phyloP scores from a whole-genome alignment of 2,329 filamentous ascomycete species.

The Diaporthe ampelina region DNA sequence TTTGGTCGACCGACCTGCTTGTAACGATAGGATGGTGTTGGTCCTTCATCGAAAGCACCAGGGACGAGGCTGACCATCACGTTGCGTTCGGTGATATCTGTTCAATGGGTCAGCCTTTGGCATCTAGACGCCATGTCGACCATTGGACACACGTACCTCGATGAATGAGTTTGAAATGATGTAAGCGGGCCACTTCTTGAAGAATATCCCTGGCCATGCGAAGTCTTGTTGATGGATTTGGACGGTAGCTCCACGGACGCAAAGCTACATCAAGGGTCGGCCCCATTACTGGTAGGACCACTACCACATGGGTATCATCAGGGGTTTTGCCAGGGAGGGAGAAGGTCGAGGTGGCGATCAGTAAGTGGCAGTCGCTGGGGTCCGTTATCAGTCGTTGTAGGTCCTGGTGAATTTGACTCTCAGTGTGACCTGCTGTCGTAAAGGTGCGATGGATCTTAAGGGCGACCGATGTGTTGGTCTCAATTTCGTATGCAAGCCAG shows the following conservation, averaged over 20 bases:
- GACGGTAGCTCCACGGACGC: neutral
- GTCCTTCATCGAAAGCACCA: constrained; percentile 2
- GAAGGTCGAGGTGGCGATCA: neutral
- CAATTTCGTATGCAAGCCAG: constrained; percentile 12
- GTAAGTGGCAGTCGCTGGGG: neutral
- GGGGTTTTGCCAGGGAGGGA: constrained; percentile 9
- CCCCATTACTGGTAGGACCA: constrained; percentile 15
- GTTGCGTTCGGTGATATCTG: neutral
- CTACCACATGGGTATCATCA: constrained; percentile 5
- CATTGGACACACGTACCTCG: neutral
- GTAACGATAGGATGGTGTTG: constrained; percentile 12
- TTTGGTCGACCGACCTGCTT: constrained; percentile 11
- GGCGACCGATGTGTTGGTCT: constrained; percentile 8
- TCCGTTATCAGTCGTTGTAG: neutral
- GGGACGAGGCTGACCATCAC: constrained; percentile 2
- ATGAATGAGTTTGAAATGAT: neutral
- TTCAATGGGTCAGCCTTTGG: neutral
- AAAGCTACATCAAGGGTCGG: neutral
- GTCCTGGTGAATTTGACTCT: constrained; percentile 10
- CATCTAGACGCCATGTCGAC: neutral
- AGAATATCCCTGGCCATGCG: constrained; percentile 18
- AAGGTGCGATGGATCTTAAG: constrained; percentile 17
- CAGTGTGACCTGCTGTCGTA: constrained; percentile 10
- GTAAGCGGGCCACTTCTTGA: neutral
- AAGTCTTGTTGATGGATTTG: neutral